Evolutionary conservation across 441 rosid genomes (phyloP).

Genomic region (Metrosideros polymorpha): DNA sequence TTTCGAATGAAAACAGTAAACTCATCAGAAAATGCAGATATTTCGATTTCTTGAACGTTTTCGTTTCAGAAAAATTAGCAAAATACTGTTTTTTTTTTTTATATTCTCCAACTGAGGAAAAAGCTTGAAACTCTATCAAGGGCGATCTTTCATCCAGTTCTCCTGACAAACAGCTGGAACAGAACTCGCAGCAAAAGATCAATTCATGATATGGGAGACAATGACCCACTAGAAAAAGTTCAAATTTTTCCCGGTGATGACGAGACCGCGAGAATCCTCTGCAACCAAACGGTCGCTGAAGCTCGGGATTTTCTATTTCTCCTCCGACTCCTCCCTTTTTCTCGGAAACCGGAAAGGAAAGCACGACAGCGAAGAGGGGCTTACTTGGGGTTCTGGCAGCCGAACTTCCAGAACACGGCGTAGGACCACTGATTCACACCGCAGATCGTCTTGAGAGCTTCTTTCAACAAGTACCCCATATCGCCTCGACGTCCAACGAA

Average conservation of each 20-base stretch:
- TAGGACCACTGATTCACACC: not conserved
- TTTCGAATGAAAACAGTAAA: not conserved
- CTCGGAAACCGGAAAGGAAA: not conserved
- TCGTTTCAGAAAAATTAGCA: not conserved
- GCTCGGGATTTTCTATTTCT: not conserved
- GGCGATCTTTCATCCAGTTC: not conserved
- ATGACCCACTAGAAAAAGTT: not conserved
- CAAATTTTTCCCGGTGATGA: not conserved
- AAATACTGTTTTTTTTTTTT: not conserved
- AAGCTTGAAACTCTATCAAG: not conserved
- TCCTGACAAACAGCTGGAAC: not conserved
- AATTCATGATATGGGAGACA: not conserved
- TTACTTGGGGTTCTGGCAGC: not conserved
- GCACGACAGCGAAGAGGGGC: not conserved
- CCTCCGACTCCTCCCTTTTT: no score
- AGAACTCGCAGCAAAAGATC: not conserved
- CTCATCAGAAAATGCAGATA: not conserved
- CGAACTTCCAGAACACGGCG: not conserved
- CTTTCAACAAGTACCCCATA: not conserved
- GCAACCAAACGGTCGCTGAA: not conserved
- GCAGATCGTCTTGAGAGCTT: conserved; percentile 1
- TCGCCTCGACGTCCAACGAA: not conserved
- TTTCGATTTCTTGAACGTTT: not conserved
- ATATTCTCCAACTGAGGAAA: not conserved
- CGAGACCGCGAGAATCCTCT: not conserved